Percentiles rank a stretch among this genome's conserved stretches.
These are phyloP conservation scores for Oryza meridionalis DNA, from an alignment of 176 grass and related monocot species.

Conservation along the genomic window DNA sequence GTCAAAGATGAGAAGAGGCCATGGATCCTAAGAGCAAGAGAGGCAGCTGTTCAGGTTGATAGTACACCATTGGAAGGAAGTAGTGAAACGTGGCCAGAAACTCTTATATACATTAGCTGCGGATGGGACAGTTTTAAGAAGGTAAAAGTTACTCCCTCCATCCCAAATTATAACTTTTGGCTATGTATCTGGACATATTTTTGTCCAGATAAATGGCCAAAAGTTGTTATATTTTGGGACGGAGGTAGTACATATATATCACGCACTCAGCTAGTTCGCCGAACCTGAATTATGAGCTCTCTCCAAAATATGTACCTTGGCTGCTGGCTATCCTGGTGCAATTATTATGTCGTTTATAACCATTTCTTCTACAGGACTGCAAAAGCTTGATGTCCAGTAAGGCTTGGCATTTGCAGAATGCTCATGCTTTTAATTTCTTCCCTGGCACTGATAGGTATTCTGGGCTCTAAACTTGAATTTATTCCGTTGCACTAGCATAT, in stretches of 20 bases:
- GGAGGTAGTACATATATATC: background rate
- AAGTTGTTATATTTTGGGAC: too few species aligned
- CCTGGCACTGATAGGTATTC: conserved; percentile 92
- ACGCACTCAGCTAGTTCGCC: background rate
- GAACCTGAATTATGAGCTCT: conserved; percentile 22
- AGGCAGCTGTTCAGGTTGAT: conserved; percentile 80
- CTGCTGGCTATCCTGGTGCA: background rate
- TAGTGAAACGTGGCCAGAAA: conserved; percentile 70
- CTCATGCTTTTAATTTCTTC: conserved; percentile 98
- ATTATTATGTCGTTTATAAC: conserved; percentile 37
- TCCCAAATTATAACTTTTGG: too few species aligned
- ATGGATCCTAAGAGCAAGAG: conserved; percentile 91
- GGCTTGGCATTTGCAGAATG: conserved; percentile 90
- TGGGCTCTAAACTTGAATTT: conserved; percentile 4
- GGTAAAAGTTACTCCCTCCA: conserved; percentile 38
- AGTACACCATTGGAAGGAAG: conserved; percentile 54
- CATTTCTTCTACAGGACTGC: conserved; percentile 73
- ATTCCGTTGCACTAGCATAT: background rate
- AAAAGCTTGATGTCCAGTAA: conserved; percentile 74
- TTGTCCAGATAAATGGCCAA: too few species aligned
- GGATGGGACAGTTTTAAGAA: conserved; percentile 98
- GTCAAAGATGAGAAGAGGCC: conserved; percentile 95
- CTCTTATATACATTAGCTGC: conserved; percentile 95
- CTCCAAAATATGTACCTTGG: conserved; percentile 13
- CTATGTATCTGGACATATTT: too few species aligned